phyloP scores from a whole-genome alignment of 2,329 filamentous ascomycete genomes.

The Trichophyton benhamiae region DNA sequence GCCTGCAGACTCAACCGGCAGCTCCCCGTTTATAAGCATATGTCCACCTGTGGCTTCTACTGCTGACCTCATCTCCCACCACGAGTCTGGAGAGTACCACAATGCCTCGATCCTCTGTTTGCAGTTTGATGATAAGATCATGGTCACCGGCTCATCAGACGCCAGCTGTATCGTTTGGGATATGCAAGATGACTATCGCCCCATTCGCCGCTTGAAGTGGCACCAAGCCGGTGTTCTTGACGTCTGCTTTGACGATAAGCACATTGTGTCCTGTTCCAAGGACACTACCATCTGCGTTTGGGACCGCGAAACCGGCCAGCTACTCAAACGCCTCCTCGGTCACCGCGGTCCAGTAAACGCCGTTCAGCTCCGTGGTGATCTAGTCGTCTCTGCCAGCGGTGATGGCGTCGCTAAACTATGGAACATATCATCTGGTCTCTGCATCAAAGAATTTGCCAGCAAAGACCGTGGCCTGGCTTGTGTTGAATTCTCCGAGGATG shows the following conservation, averaged over 20 bases:
- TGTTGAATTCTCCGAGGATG: constrained; percentile 90
- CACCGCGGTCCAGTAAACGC: constrained; percentile 92
- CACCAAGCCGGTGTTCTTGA: constrained; percentile 87
- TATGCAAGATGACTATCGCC: constrained; percentile 63
- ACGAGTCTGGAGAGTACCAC: constrained; percentile 49
- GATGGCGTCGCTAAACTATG: constrained; percentile 90
- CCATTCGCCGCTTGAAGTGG: constrained; percentile 62
- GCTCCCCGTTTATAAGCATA: constrained; percentile 36
- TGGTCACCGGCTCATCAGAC: constrained; percentile 92
- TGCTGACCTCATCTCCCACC: constrained; percentile 38
- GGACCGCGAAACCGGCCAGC: constrained; percentile 66
- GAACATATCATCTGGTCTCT: constrained; percentile 81
- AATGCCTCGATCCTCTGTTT: constrained; percentile 87
- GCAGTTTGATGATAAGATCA: constrained; percentile 83
- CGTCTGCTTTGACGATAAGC: constrained; percentile 78
- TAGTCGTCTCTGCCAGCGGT: constrained; percentile 84
- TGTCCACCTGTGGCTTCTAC: constrained; percentile 41
- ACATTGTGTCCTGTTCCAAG: constrained; percentile 96
- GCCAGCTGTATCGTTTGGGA: constrained; percentile 84
- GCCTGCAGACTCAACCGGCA: constrained; percentile 28
- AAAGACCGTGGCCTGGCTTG: constrained; percentile 91
- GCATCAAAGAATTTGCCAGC: constrained; percentile 78
- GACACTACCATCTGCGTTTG: constrained; percentile 89
- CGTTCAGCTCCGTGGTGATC: constrained; percentile 85
- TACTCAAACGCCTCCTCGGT: constrained; percentile 68